phyloP scores from a whole-genome alignment of 1,284 basidiomycete species.

The Coniferiporia sulphurascens region DNA sequence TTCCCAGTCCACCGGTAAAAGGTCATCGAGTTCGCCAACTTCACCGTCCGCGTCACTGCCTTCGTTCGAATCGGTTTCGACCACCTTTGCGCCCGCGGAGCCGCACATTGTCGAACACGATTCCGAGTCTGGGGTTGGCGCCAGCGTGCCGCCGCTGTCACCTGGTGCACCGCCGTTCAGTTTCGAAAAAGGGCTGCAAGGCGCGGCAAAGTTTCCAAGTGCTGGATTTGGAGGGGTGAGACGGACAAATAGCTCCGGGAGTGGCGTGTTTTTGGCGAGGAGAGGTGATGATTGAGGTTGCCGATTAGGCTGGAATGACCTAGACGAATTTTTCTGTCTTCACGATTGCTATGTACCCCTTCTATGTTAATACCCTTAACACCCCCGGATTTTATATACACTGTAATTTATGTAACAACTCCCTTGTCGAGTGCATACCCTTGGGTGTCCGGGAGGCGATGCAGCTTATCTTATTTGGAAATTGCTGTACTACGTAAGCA shows the following conservation, averaged over 20 bases:
- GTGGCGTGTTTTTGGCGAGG: slow-evolving; percentile 18
- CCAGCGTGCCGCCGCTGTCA: not conserved
- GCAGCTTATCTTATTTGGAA: no score
- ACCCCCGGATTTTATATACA: not conserved
- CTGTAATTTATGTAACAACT: not conserved
- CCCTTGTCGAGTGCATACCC: no score
- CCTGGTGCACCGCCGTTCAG: not conserved
- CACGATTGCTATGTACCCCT: not conserved
- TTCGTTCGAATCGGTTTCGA: slow-evolving; percentile 5
- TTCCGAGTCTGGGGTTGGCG: not conserved
- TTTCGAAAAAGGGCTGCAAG: not conserved
- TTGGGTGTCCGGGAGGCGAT: no score
- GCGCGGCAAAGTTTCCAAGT: slow-evolving; percentile 10
- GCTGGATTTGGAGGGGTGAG: slow-evolving; percentile 17
- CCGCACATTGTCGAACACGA: slow-evolving; percentile 13
- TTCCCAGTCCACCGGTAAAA: slow-evolving; percentile 25
- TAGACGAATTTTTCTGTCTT: not conserved
- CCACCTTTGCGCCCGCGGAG: slow-evolving; percentile 1
- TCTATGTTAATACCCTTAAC: not conserved
- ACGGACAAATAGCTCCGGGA: slow-evolving; percentile 17
- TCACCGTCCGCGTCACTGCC: slow-evolving; percentile 29
- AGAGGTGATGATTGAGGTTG: slow-evolving; percentile 16
- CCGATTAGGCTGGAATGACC: not conserved
- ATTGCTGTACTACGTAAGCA: no score
- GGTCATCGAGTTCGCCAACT: slow-evolving; percentile 28